Percentiles rank a stretch among this genome's conserved stretches.
Evolutionary conservation across 306 rosid species (phyloP).

Genomic region (Ammopiptanthus mongolicus): DNA sequence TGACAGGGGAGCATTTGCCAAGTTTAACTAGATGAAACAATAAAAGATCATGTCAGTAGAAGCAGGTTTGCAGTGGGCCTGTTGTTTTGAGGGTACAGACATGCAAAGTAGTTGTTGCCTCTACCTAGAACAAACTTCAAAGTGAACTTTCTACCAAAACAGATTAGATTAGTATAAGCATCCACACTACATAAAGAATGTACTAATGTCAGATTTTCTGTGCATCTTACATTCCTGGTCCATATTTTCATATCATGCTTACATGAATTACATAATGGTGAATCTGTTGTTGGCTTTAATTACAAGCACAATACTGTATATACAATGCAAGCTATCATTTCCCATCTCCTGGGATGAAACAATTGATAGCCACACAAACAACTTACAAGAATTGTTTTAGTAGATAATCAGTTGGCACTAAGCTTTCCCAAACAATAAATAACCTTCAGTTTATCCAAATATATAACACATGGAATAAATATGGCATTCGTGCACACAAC

Average conservation of each 20-base stretch:
- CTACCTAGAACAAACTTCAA: neutral
- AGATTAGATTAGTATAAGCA: neutral
- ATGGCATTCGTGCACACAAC: neutral
- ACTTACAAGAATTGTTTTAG: neutral
- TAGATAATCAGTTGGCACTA: neutral
- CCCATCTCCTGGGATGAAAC: neutral
- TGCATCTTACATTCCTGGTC: neutral
- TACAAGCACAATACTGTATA: neutral
- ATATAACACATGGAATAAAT: neutral
- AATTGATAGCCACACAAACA: neutral
- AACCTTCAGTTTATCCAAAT: conserved; percentile 8
- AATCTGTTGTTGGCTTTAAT: neutral
- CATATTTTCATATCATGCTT: neutral
- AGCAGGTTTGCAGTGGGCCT: neutral
- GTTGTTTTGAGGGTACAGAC: neutral
- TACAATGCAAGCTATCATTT: neutral
- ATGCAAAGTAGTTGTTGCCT: conserved; percentile 8
- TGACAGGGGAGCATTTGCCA: neutral
- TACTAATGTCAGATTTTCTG: neutral
- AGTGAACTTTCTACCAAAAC: conserved; percentile 2
- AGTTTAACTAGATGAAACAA: conserved; percentile 7
- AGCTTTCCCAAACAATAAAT: neutral
- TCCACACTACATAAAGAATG: neutral
- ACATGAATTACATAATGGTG: neutral
- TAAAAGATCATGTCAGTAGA: neutral